Conservation (phyloP, 2,329 filamentous ascomycete species). For the Bimuria novae-zelandiae region DNA sequence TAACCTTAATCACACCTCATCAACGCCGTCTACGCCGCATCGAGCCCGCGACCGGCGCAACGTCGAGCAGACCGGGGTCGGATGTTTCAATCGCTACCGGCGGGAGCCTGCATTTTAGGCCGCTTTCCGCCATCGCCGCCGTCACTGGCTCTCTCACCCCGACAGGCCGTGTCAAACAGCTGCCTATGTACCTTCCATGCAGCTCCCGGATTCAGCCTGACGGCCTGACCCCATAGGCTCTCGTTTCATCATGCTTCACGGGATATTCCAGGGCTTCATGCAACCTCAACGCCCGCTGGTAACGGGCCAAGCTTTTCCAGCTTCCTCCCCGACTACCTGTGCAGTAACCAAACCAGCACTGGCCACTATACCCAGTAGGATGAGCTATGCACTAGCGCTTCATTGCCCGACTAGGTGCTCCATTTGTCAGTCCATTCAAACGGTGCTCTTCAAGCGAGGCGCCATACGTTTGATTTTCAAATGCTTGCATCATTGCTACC, state of each 20-base stretch:
- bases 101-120: not conserved
- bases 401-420: conserved; percentile 1
- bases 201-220: conserved; percentile 10
- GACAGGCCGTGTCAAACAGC: too few relatives aligned
- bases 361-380: conserved; percentile 2
- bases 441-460: conserved; percentile 6
- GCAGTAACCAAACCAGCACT: not conserved
- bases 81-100: conserved; percentile 2
- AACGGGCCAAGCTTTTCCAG: conserved; percentile 6
- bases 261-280: conserved; percentile 2
- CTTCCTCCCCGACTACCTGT: not conserved
- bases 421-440: not conserved
- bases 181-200: conserved; percentile 1
- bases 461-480: not conserved
- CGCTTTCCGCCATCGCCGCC: not conserved
- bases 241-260: conserved; percentile 6
- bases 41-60: not conserved
- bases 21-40: not conserved
- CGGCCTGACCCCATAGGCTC: not conserved
- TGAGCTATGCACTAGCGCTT: conserved; percentile 1
- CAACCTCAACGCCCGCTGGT: not conserved
- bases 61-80: not conserved
- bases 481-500: not conserved
- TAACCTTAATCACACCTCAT: conserved; percentile 18
- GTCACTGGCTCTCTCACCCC: not conserved